A percentile compares a stretch with the other conserved stretches of the same genome.
phyloP scores from a whole-genome alignment of 768 basidiomycete genomes.

The Rossbeevera mucosa region DNA sequence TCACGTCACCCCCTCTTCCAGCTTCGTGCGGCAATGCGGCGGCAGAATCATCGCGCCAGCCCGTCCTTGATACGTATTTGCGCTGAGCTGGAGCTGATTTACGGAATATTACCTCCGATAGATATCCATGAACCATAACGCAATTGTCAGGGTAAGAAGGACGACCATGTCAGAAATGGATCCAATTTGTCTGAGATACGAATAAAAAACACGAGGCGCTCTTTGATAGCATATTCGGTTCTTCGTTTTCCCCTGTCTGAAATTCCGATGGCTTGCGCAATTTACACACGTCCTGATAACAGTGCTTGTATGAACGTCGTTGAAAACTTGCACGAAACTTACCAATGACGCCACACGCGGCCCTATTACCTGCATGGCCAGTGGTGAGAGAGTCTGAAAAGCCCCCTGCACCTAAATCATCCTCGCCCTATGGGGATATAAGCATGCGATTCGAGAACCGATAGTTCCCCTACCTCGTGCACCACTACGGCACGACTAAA shows the following conservation, averaged over 20 bases:
- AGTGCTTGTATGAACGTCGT: background rate
- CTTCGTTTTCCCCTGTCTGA: background rate
- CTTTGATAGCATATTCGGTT: conserved; percentile 1
- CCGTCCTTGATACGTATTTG: background rate
- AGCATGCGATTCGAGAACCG: conserved; percentile 6
- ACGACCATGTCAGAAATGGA: background rate
- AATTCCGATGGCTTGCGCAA: background rate
- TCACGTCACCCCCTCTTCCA: background rate
- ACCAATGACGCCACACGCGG: conserved; percentile 84
- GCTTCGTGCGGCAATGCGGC: no score
- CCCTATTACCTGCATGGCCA: conserved; percentile 70
- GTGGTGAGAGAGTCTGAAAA: conserved; percentile 70
- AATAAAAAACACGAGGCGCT: conserved; percentile 10
- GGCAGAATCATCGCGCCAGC: background rate
- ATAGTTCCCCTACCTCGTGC: conserved; percentile 48
- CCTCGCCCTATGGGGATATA: conserved; percentile 48
- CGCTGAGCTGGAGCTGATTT: background rate
- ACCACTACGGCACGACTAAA: conserved; percentile 67
- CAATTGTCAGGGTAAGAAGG: background rate
- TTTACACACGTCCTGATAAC: conserved; percentile 14
- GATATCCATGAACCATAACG: background rate
- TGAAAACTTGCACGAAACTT: conserved; percentile 11
- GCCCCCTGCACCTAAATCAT: conserved; percentile 72
- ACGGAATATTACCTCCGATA: background rate
- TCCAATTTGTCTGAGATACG: conserved; percentile 8